Evolutionary conservation across 306 rosid genomes (phyloP).

Genomic region (Alnus rubra): DNA sequence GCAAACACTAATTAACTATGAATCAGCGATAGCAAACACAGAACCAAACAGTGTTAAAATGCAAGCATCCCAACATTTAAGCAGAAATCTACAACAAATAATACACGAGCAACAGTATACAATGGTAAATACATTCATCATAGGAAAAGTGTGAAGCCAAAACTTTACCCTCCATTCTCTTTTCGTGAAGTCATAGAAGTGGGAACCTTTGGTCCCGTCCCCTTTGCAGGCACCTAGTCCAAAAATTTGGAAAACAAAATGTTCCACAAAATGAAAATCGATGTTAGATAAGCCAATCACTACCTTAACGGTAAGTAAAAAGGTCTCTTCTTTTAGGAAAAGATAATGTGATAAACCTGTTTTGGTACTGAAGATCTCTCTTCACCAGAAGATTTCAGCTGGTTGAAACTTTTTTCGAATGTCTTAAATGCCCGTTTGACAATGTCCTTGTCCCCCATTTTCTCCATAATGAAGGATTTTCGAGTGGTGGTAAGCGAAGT

Average conservation of each 20-base stretch:
- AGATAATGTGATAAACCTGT: slow-evolving; percentile 46
- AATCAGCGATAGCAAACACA: slow-evolving; percentile 7
- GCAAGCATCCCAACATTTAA: slow-evolving; percentile 8
- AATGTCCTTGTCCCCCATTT: slow-evolving; percentile 92
- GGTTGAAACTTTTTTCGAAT: slow-evolving; percentile 72
- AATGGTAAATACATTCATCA: slow-evolving; percentile 15
- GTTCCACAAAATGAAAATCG: slow-evolving; percentile 20
- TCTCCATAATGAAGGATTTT: slow-evolving; percentile 80
- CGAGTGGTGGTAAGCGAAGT: slow-evolving; percentile 49
- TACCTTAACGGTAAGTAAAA: background rate
- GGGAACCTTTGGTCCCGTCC: slow-evolving; percentile 52
- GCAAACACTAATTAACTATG: background rate
- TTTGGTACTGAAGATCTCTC: slow-evolving; percentile 46
- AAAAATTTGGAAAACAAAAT: slow-evolving; percentile 14
- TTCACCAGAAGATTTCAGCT: slow-evolving; percentile 47
- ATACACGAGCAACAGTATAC: background rate
- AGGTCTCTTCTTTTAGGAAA: background rate
- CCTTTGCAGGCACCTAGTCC: slow-evolving; percentile 57
- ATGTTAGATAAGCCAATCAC: slow-evolving; percentile 1
- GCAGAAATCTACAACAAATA: slow-evolving; percentile 4
- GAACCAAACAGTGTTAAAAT: slow-evolving; percentile 6
- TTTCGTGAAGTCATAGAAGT: slow-evolving; percentile 46
- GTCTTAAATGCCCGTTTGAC: slow-evolving; percentile 90
- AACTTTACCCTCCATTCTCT: slow-evolving; percentile 70
- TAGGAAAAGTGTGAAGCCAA: slow-evolving; percentile 8